Percentiles rank a stretch among this genome's conserved stretches.
Evolutionary conservation across 139 green algal genomes (phyloP).

Genomic region (Eudorina sp.): DNA sequence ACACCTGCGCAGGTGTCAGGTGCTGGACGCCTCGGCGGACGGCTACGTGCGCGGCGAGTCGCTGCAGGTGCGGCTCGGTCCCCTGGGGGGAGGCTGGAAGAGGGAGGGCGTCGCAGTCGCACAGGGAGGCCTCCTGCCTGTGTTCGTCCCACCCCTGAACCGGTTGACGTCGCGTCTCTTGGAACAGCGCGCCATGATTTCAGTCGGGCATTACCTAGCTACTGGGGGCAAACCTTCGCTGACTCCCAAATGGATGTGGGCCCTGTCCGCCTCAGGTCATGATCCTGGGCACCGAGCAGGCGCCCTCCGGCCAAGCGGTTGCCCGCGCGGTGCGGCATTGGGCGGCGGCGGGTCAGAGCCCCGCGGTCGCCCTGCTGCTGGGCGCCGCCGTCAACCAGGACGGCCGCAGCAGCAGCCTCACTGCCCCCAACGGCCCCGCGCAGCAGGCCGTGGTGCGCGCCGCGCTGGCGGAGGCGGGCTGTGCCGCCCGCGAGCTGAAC

Average conservation of each 20-base stretch:
- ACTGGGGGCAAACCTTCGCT: no score
- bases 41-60: slow-evolving; percentile 88
- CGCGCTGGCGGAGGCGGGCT: slow-evolving; percentile 55
- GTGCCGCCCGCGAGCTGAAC: slow-evolving; percentile 24
- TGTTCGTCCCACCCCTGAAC: no score
- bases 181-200: no score
- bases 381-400: slow-evolving; percentile 82
- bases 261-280: slow-evolving; percentile 38
- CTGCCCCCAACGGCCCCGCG: slow-evolving; percentile 89
- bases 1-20: slow-evolving; percentile 68
- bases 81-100: no score
- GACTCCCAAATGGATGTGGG: no score
- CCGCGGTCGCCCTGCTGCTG: no score
- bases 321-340: no score
- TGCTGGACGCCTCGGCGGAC: slow-evolving; percentile 80
- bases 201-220: no score
- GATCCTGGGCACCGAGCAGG: neutral
- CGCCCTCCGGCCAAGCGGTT: neutral
- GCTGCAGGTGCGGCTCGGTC: slow-evolving; percentile 34
- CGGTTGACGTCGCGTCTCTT: no score
- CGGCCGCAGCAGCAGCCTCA: slow-evolving; percentile 86
- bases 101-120: no score
- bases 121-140: no score
- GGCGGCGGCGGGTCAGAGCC: no score
- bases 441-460: slow-evolving; percentile 84